Conservation (phyloP, 2,329 filamentous ascomycete genomes). For the Monosporascus sp. region DNA sequence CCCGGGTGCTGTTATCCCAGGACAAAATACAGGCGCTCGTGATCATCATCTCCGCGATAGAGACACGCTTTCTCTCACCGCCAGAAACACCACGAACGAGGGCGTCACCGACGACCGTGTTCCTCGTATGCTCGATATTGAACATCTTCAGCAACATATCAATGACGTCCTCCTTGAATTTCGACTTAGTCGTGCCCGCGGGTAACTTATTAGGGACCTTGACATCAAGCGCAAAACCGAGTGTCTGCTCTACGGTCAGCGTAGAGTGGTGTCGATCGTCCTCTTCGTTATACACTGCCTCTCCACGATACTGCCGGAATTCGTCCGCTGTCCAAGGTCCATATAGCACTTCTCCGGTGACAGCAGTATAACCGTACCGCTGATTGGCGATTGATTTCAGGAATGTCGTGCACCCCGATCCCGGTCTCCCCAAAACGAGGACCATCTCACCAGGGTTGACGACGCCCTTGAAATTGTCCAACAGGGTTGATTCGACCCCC, state of each 20-base stretch:
- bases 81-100: slow-evolving; percentile 78
- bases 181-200: slow-evolving; percentile 62
- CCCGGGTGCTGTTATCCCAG: slow-evolving; percentile 72
- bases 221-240: slow-evolving; percentile 77
- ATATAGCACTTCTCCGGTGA: slow-evolving; percentile 68
- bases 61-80: slow-evolving; percentile 74
- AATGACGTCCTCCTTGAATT: slow-evolving; percentile 74
- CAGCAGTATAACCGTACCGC: slow-evolving; percentile 48
- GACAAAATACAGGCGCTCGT: slow-evolving; percentile 66
- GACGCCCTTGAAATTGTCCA: slow-evolving; percentile 66
- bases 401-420: slow-evolving; percentile 66
- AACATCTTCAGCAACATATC: slow-evolving; percentile 81
- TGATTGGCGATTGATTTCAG: slow-evolving; percentile 65
- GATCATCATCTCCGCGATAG: slow-evolving; percentile 78
- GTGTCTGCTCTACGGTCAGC: slow-evolving; percentile 80
- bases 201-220: slow-evolving; percentile 80
- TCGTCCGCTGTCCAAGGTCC: slow-evolving; percentile 67
- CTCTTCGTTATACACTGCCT: slow-evolving; percentile 81
- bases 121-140: slow-evolving; percentile 82
- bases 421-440: slow-evolving; percentile 72
- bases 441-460: slow-evolving; percentile 84
- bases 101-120: slow-evolving; percentile 79
- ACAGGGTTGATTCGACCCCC: slow-evolving; percentile 65
- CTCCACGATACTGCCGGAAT: slow-evolving; percentile 72
- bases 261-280: slow-evolving; percentile 84